Base-by-base conservation (phyloP, 805 yeast species). In the Metschnikowia proteae region DNA sequence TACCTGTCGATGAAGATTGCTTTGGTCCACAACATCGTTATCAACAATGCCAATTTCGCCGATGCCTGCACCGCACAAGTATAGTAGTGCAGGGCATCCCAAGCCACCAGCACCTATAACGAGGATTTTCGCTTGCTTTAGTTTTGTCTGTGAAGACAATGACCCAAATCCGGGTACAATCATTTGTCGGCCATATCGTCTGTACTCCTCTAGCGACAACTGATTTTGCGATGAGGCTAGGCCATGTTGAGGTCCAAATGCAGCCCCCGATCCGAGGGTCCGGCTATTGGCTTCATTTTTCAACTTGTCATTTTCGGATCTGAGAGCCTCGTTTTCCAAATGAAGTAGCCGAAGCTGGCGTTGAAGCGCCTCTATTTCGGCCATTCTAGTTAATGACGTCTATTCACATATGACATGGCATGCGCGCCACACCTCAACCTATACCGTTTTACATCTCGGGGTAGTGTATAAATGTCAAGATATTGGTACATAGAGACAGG, bases 21-120 rank as follows among this genome's bases (percentile, higher is more conserved):
- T 87, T 0, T 69, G 65, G 56, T 92, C 97, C 0, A 94, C 97
- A 0, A 64, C 62, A 64, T 94, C 99, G 59, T 82, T 80, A 66
- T 94, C 99, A 1, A 90, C 84, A 11, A 94, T 86, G 3, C 97
- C 97, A 23, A 94, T 73, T 2, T 68, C 64, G 1, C 96, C 98
- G 3, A 92, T 70, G 4, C 99, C 99, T 0, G 96, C 86, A 0
- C 95, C 97, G 0, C 84, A 83, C 2, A 94, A 67, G 61, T 94
- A 94, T 38, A 87, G 74, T 43, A 92, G 65, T 0, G 95, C 95
- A 0, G 99, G 97, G 56, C 95, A 85, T 0, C 99, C 98, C 5
- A 94, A 73, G 0, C 99, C 99, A 8, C 99, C 99, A 0, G 97
- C 97, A 1, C 99, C 99, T 6, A 94, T 76, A 0, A 94, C 91